A percentile compares a stretch with the other conserved stretches of the same genome.
Evolutionary conservation across 345 rosid genomes (phyloP).

Genomic region (Noccaea bulbosa): DNA sequence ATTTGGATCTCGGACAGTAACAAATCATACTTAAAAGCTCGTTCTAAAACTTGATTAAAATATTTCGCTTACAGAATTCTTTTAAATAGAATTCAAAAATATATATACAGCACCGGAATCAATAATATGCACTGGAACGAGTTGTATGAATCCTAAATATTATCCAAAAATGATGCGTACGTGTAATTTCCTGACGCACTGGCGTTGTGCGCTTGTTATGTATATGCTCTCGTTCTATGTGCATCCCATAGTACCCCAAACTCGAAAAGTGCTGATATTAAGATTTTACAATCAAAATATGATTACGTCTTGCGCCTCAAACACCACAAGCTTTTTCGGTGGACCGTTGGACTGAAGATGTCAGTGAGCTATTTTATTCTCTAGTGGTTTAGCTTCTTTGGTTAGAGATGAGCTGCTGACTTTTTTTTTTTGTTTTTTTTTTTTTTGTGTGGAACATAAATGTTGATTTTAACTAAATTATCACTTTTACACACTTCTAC

Average conservation of each 20-base stretch:
- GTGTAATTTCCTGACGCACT: conserved; percentile 19
- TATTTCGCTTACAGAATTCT: not conserved
- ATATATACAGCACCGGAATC: too few species aligned
- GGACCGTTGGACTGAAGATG: not conserved
- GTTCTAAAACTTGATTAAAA: not conserved
- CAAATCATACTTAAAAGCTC: not conserved
- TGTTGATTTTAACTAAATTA: not conserved
- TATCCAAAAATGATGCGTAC: conserved; percentile 29
- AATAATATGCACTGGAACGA: not conserved
- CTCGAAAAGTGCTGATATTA: not conserved
- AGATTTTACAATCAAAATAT: not conserved
- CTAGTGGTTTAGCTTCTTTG: not conserved
- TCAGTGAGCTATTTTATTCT: conserved; percentile 5
- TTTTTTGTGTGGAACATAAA: too few species aligned
- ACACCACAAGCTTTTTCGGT: conserved; percentile 2
- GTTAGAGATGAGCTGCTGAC: not conserved
- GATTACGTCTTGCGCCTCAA: not conserved
- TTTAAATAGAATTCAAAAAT: not conserved
- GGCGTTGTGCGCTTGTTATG: not conserved
- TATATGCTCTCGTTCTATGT: not conserved
- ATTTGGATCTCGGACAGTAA: too few species aligned
- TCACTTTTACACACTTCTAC: conserved; percentile 1
- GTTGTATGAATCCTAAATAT: conserved; percentile 3
- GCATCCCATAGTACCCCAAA: not conserved
- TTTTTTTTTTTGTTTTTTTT: too few species aligned